These are phyloP conservation scores for Aureobasidium namibiae DNA, from an alignment of 2,329 filamentous ascomycete genomes.

Conservation along the genomic window DNA sequence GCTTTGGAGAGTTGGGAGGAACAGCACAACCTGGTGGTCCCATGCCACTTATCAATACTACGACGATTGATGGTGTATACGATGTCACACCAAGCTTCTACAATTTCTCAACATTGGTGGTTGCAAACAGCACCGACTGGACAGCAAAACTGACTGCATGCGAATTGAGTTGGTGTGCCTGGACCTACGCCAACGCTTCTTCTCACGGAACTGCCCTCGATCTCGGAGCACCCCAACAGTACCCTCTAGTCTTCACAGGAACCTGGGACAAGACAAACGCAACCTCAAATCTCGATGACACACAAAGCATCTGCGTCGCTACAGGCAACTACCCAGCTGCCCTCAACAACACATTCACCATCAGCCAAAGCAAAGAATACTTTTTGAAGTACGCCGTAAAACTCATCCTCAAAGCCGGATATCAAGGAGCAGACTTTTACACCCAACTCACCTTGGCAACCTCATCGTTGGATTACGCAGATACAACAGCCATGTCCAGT, in stretches of 20 bases:
- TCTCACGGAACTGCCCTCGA: not conserved
- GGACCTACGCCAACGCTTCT: not conserved
- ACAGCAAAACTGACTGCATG: conserved; percentile 2
- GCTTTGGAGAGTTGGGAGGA: not conserved
- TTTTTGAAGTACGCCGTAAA: conserved; percentile 1
- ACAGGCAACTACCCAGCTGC: not conserved
- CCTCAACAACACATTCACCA: not conserved
- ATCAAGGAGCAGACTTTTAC: conserved; percentile 7
- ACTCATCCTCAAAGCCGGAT: conserved; percentile 9
- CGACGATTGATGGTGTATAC: not conserved
- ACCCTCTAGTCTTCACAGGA: not conserved
- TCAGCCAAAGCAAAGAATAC: conserved; percentile 9
- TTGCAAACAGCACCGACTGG: not conserved
- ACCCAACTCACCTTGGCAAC: conserved; percentile 6
- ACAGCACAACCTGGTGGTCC: not conserved
- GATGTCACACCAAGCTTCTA: conserved; percentile 4
- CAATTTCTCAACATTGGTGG: conserved; percentile 9
- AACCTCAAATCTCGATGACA: not conserved
- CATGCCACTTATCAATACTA: conserved; percentile 5
- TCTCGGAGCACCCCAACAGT: not conserved
- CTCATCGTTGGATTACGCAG: conserved; percentile 7
- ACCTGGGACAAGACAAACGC: not conserved
- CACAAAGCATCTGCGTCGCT: not conserved
- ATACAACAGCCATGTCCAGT: not conserved
- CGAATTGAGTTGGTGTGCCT: conserved; percentile 1